phyloP scores from a whole-genome alignment of 208 protist genomes.

The Lotmaria passim region DNA sequence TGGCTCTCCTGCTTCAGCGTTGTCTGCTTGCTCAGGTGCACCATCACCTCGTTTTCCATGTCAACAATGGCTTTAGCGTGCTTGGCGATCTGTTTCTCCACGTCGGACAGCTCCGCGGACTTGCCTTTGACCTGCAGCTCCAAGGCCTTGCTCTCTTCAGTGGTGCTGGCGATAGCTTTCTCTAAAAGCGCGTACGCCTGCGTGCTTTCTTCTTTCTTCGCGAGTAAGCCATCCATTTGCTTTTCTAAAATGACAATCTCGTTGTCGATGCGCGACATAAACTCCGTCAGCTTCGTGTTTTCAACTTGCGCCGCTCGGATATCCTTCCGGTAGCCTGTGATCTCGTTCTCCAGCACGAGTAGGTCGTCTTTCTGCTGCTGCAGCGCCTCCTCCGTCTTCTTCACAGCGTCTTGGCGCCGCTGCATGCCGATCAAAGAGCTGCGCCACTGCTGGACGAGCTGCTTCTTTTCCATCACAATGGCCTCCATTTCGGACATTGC shows the following conservation, averaged over 20 bases:
- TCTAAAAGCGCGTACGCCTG: conserved; percentile 79
- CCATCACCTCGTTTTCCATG: conserved; percentile 89
- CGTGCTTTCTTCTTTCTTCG: conserved; percentile 79
- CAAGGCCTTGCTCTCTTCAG: conserved; percentile 78
- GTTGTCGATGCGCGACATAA: conserved; percentile 93
- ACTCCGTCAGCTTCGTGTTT: conserved; percentile 89
- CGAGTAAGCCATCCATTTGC: conserved; percentile 87
- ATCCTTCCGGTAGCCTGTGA: conserved; percentile 86
- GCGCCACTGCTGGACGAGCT: conserved; percentile 95
- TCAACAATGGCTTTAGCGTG: conserved; percentile 81
- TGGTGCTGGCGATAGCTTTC: conserved; percentile 78
- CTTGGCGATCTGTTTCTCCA: conserved; percentile 89
- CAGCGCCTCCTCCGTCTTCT: conserved; percentile 93
- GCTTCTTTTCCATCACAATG: conserved; percentile 95
- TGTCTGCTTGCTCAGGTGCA: conserved; percentile 90
- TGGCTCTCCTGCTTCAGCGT: conserved; percentile 94
- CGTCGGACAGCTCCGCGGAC: conserved; percentile 55
- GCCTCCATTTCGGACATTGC: conserved; percentile 94
- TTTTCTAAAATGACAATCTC: conserved; percentile 90
- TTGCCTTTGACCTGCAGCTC: conserved; percentile 86
- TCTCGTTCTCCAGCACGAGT: conserved; percentile 93
- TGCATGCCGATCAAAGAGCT: conserved; percentile 94
- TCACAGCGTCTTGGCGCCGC: conserved; percentile 92
- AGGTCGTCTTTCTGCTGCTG: conserved; percentile 92
- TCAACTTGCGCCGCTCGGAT: conserved; percentile 86